Base-by-base conservation (phyloP, 352 stramenopile species). In the Phytophthora rubi region DNA sequence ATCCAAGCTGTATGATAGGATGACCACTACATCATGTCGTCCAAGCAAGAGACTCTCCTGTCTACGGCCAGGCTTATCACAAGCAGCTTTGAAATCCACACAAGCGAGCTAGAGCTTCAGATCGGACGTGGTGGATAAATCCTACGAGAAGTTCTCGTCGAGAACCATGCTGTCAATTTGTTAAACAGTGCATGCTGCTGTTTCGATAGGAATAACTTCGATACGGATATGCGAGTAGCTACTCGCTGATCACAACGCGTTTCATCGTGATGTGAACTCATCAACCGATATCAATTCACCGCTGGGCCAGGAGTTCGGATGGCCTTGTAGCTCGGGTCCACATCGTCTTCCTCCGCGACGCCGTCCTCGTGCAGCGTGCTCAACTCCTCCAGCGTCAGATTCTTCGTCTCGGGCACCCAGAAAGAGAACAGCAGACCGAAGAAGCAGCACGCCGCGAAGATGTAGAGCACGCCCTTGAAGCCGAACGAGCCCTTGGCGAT, bases 361-460 rank as follows among this genome's bases (percentile, higher is more conserved):
- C 33, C 61, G 13, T 74, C 67, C 2, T 35, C 44, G 28, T 56
- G 49, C 51, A 70, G 18, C 21, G 44, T 52, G 52, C 72, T 80
- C 39, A 87, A 32, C 69, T 87, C 63, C 60, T 87, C 80, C n/a
- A 87, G 69, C 26, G 79, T 82, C 45, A 76, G n/a, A 13, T 75
- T 73, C 76, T 83, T 87, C 28, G 79, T 85, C 75, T 87, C 77
- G 2, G 80, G 77, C 44, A 87, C 66, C 77, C 66, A 83, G 75
- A 87, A 82, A 21, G 77, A 85, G 65, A 83, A 76, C 9, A 85
- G 56, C 54, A 85, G 56, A 56, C 77, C 77, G 30, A 81, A 47
- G 64, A 87, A 84, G 44, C 79, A 87, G 53, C 71, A 83, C 3
- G 51, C 80, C 23, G 80, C 70, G 62, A 83, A 81, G 67, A 83